Percentiles rank a stretch among this genome's conserved stretches.
Evolutionary conservation across 202 grass and related monocot genomes (phyloP).

Genomic region (Bolboschoenoplectus hybrid): DNA sequence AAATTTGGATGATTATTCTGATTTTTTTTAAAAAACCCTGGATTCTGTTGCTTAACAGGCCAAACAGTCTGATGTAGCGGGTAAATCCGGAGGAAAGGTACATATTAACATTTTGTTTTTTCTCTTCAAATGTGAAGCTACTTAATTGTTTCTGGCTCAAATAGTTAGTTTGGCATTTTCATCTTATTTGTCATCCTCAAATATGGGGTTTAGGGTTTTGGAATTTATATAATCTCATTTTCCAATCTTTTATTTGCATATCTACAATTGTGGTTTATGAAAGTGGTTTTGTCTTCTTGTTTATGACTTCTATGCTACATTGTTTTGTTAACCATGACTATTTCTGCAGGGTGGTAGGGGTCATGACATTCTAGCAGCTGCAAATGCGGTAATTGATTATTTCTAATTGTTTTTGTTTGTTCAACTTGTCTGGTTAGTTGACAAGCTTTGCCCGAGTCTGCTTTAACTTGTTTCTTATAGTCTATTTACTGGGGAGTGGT

Average conservation of each 20-base stretch:
- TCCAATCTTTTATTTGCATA: not conserved
- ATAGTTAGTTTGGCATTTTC: slow-evolving; percentile 19
- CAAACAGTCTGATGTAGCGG: slow-evolving; percentile 73
- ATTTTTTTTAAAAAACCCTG: not conserved
- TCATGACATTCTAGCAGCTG: slow-evolving; percentile 41
- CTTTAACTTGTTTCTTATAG: not conserved
- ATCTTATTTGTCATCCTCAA: slow-evolving; percentile 10
- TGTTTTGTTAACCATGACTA: not conserved
- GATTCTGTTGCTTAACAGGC: slow-evolving; percentile 47
- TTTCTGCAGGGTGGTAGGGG: slow-evolving; percentile 43
- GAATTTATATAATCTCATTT: not conserved
- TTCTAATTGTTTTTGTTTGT: slow-evolving; percentile 9
- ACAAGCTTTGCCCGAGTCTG: not conserved
- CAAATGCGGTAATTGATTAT: slow-evolving; percentile 58
- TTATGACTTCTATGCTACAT: slow-evolving; percentile 1
- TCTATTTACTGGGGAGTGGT: not conserved
- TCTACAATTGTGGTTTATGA: not conserved
- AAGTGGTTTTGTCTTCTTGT: not conserved
- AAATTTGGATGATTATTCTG: slow-evolving; percentile 8
- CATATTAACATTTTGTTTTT: not conserved
- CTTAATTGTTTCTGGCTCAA: not conserved
- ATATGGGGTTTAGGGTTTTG: slow-evolving; percentile 21
- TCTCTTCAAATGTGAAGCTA: not conserved
- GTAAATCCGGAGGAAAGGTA: slow-evolving; percentile 72
- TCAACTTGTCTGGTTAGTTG: slow-evolving; percentile 10